These are phyloP conservation scores for Pinus albicaulis DNA, from an alignment of 75 land plant genomes.

Conservation along the genomic window DNA sequence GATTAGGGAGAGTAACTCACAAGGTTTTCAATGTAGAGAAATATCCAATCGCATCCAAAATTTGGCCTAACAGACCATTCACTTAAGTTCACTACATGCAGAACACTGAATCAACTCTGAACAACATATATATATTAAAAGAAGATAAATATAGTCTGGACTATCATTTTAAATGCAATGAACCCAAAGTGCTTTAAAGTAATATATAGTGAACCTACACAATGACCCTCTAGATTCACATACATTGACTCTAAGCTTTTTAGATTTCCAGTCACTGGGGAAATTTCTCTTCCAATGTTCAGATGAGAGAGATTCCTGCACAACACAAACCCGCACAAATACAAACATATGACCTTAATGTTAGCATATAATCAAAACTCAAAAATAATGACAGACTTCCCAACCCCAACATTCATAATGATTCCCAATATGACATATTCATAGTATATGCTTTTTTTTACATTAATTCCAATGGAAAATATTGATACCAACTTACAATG, in stretches of 20 bases:
- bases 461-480: background rate
- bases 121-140: background rate
- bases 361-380: no score
- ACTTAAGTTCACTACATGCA: conserved; percentile 60
- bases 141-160: background rate
- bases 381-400: no score
- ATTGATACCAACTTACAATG: conserved; percentile 41
- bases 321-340: background rate
- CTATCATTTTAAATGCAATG: background rate
- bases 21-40: conserved; percentile 60
- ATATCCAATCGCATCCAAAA: conserved; percentile 92
- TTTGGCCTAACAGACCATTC: conserved; percentile 80
- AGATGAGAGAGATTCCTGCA: conserved; percentile 82
- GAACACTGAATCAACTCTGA: background rate
- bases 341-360: no score
- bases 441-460: no score
- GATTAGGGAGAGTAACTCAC: conserved; percentile 32
- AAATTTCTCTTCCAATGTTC: conserved; percentile 84
- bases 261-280: conserved; percentile 83
- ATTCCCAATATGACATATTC: no score
- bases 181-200: background rate
- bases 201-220: background rate
- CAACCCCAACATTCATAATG: no score
- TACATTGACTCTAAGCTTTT: conserved; percentile 67
- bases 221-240: conserved; percentile 2